These are phyloP conservation scores for Blakeslea trispora DNA, from an alignment of 371 early-diverging fungal species.

Conservation along the genomic window DNA sequence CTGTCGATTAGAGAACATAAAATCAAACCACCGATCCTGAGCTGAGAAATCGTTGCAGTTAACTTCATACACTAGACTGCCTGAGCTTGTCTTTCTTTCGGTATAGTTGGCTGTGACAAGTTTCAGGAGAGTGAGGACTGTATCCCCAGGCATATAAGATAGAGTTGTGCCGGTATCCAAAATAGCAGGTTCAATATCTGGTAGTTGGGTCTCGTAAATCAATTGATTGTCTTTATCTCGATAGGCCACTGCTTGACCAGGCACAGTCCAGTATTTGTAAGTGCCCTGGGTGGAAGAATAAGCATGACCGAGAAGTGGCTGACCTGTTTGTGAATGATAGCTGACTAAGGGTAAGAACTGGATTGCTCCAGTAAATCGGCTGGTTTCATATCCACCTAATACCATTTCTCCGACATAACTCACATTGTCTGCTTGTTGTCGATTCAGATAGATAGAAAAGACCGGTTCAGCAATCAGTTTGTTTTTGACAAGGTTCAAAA, in stretches of 20 bases:
- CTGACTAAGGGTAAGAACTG: constrained; percentile 36
- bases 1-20: constrained; percentile 11
- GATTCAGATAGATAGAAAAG: constrained; percentile 40
- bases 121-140: constrained; percentile 6
- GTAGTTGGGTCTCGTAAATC: constrained; percentile 13
- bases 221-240: not conserved
- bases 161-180: constrained; percentile 38
- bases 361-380: constrained; percentile 48
- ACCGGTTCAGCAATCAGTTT: constrained; percentile 34
- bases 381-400: constrained; percentile 56
- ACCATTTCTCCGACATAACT: constrained; percentile 47
- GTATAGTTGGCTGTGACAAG: constrained; percentile 16
- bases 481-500: constrained; percentile 27
- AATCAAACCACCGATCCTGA: constrained; percentile 17
- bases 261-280: constrained; percentile 41
- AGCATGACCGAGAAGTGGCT: constrained; percentile 3
- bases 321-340: constrained; percentile 8
- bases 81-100: constrained; percentile 6
- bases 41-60: constrained; percentile 12
- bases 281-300: not conserved
- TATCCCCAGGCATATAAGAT: constrained; percentile 23
- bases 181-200: constrained; percentile 23
- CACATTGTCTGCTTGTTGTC: constrained; percentile 15
- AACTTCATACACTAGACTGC: constrained; percentile 17
- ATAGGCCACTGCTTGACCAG: constrained; percentile 17